These are phyloP conservation scores for Lipomyces lipofer DNA, from an alignment of 805 yeast genomes.

Conservation along the genomic window DNA sequence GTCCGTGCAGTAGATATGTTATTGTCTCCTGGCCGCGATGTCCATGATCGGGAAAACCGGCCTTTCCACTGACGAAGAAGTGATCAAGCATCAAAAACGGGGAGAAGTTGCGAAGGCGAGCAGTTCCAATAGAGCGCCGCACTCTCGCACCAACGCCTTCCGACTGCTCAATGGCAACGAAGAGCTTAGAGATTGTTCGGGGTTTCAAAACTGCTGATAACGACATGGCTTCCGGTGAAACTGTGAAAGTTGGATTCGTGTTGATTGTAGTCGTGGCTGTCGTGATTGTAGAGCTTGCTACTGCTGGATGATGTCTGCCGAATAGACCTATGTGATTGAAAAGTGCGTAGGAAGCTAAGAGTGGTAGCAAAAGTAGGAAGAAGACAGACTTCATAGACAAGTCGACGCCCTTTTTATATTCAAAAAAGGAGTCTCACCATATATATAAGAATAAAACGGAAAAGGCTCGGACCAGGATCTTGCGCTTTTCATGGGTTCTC, in stretches of 20 bases:
- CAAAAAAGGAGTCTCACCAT: too few relatives aligned
- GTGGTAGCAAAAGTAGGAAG: slow-evolving; percentile 8
- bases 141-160: slow-evolving; percentile 91
- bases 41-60: slow-evolving; percentile 80
- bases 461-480: too few relatives aligned
- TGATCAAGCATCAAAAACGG: slow-evolving; percentile 85
- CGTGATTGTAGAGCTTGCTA: background rate
- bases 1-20: slow-evolving; percentile 64
- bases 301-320: background rate
- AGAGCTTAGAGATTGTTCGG: slow-evolving; percentile 52
- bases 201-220: slow-evolving; percentile 21
- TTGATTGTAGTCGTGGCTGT: background rate
- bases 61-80: slow-evolving; percentile 60
- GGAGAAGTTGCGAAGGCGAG: slow-evolving; percentile 66
- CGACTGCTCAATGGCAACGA: slow-evolving; percentile 65
- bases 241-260: background rate
- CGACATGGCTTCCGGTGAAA: slow-evolving; percentile 8
- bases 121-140: slow-evolving; percentile 74
- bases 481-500: too few relatives aligned
- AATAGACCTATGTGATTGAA: slow-evolving; percentile 2
- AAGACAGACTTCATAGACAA: slow-evolving; percentile 11
- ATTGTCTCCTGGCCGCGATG: slow-evolving; percentile 84
- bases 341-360: slow-evolving; percentile 6
- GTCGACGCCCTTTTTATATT: background rate
- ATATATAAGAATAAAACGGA: too few relatives aligned